Evolutionary conservation across 202 grass and related monocot species (phyloP).

Genomic region (Panicum hallii): DNA sequence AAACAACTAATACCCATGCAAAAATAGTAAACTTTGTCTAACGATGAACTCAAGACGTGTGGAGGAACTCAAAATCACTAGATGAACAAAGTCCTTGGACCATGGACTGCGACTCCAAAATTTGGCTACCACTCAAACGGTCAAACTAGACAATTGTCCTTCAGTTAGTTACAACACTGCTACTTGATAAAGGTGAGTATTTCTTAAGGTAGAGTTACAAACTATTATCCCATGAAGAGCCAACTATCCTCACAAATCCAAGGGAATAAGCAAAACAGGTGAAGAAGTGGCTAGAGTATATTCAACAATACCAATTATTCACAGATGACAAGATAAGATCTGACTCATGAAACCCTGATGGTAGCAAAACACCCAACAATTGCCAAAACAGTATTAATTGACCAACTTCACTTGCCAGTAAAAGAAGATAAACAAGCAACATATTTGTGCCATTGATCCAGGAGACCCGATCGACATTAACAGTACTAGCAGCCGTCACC

Average conservation of each 20-base stretch:
- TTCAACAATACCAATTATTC: background rate
- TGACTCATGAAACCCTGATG: background rate
- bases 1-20: background rate
- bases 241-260: background rate
- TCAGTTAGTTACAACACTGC: background rate
- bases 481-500: conserved; percentile 36
- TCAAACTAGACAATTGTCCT: background rate
- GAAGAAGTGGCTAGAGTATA: conserved; percentile 7
- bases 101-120: background rate
- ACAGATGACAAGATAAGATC: background rate
- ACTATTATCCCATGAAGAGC: background rate
- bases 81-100: background rate
- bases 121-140: background rate
- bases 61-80: background rate
- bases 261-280: background rate
- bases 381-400: background rate
- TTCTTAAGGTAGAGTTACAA: background rate
- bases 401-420: background rate
- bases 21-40: background rate
- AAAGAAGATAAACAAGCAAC: background rate
- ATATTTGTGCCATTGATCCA: conserved; percentile 11
- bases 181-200: background rate
- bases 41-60: background rate
- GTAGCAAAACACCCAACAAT: conserved; percentile 3
- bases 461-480: background rate